Conservation (phyloP, 352 stramenopile genomes). For the Phytophthora tubulina region DNA sequence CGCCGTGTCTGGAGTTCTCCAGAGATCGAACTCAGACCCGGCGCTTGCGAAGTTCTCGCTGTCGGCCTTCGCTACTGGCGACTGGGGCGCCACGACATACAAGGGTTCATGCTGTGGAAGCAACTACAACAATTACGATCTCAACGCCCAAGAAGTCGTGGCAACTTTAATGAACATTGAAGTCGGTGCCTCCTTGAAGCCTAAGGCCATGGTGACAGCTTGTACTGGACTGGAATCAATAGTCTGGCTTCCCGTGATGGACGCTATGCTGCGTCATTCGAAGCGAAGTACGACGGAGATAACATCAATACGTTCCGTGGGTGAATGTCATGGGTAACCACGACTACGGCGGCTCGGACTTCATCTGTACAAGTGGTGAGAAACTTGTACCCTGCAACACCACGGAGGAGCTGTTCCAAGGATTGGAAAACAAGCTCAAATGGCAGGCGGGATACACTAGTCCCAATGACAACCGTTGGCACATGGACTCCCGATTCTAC, state of each 20-base stretch:
- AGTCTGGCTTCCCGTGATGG: constrained; percentile 9
- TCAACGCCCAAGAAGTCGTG: constrained; percentile 25
- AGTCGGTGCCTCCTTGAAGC: constrained; percentile 7
- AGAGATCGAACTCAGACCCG: constrained; percentile 29
- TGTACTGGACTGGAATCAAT: constrained; percentile 32
- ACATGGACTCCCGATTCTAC: constrained; percentile 30
- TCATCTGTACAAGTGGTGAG: constrained; percentile 15
- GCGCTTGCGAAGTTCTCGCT: constrained; percentile 32
- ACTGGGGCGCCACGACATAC: constrained; percentile 20
- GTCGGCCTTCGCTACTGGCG: constrained; percentile 29
- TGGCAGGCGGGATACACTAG: constrained; percentile 30
- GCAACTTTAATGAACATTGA: constrained; percentile 28
- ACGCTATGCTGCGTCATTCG: constrained; percentile 20
- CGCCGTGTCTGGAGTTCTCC: no score
- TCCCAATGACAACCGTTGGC: constrained; percentile 28
- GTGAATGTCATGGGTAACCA: constrained; percentile 9
- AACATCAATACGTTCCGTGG: constrained; percentile 17
- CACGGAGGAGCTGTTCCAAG: constrained; percentile 18
- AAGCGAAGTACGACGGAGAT: constrained; percentile 22
- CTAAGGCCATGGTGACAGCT: constrained; percentile 30
- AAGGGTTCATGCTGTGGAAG: constrained; percentile 21
- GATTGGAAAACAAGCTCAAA: constrained; percentile 30
- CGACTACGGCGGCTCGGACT: constrained; percentile 26
- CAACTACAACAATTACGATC: constrained; percentile 24
- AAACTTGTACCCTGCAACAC: constrained; percentile 12